Evolutionary conservation across 2,329 filamentous ascomycete species (phyloP), one percentile per base, ranked within the genome.

Genomic region (Septoria linicola): DNA sequence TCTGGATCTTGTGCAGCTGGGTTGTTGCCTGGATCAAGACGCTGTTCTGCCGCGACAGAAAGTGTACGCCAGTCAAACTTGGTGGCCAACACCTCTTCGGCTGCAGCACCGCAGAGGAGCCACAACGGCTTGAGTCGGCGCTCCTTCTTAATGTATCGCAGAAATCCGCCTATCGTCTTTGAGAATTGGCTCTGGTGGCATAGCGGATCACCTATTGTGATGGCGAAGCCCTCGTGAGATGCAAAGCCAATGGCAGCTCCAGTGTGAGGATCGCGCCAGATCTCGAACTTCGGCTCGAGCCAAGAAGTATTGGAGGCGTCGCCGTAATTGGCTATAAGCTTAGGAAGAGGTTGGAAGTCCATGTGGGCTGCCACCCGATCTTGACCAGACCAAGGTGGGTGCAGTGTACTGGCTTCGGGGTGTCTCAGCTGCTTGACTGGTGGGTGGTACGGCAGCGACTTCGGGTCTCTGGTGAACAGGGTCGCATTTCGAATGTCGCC

Each of bases 241-340:
- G 93, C 88, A 65, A 88, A 96, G 8, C 89, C 88, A 27, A 96
- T 79, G 4, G 90, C 90, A 0, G 90, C 91, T 41, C 91, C 91
- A 2, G 87, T 92, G 27, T 74, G 69, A 17, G 80, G 73, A 66
- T 96, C 89, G 23, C 91, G 84, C 89, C 89, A 96, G 51, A 95
- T 84, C 65, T 88, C 80, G 68, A 91, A 96, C 5, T 89, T 84
- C 5, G 90, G 87, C 68, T 96, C 91, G 6, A 93, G 80, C 89
- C 90, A 96, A 0, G 89, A 93, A 0, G 91, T 96, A 65, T 95
- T 95, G 41, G 89, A 90, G 1, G 91, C 89, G 70, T 96, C 91
- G 56, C 91, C 91, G 62, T 96, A 96, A 70, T 96, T 96, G 66
- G 89, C 89, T 68, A 96, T 90, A 35, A 96, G 83, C 66, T 95